Evolutionary conservation across 2,329 filamentous ascomycete species (phyloP).

Genomic region (Clonostachys chloroleuca): DNA sequence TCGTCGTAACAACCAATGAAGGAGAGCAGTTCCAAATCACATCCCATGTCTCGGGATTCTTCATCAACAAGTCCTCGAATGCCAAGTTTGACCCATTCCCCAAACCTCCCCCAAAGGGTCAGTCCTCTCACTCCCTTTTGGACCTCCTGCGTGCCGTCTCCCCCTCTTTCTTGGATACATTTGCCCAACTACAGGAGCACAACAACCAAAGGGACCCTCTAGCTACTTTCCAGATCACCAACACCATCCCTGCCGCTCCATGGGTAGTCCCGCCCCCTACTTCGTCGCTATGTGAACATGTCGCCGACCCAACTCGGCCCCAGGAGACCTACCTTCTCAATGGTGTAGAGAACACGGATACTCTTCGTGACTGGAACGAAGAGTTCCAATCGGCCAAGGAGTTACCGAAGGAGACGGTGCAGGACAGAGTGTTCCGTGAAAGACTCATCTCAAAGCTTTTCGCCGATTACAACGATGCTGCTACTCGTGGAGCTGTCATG

Average conservation of each 20-base stretch:
- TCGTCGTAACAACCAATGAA: conserved; percentile 85
- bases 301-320: conserved; percentile 79
- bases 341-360: conserved; percentile 91
- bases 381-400: conserved; percentile 97
- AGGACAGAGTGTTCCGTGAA: conserved; percentile 94
- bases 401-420: conserved; percentile 86
- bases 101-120: conserved; percentile 70
- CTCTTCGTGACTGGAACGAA: conserved; percentile 96
- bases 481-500: conserved; percentile 83
- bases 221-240: conserved; percentile 92
- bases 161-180: conserved; percentile 73
- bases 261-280: conserved; percentile 78
- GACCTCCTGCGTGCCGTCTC: conserved; percentile 75
- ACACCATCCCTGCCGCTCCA: conserved; percentile 85
- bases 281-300: conserved; percentile 64
- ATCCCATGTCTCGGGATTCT: conserved; percentile 90
- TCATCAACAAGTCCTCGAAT: conserved; percentile 93
- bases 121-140: conserved; percentile 80
- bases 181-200: conserved; percentile 75
- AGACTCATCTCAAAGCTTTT: conserved; percentile 92
- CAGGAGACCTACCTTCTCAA: conserved; percentile 90
- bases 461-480: conserved; percentile 95
- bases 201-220: conserved; percentile 84
- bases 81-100: conserved; percentile 91
- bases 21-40: conserved; percentile 95